Base-by-base conservation (phyloP, 805 yeast species). In the Metschnikowia noctiluminum region DNA sequence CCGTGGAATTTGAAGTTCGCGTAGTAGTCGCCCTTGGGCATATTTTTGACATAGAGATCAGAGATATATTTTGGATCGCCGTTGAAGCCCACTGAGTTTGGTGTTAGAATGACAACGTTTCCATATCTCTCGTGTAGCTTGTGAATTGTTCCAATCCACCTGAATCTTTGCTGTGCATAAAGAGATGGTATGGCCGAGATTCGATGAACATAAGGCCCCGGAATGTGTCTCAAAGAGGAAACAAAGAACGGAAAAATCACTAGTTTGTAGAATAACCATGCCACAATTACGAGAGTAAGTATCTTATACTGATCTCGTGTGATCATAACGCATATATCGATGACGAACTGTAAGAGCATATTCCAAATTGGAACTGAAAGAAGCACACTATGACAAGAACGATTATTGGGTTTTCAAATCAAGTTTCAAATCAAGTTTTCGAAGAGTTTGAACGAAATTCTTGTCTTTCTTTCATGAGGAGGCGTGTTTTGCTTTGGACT, bases 51-150 rank as follows among this genome's bases (percentile, higher is more conserved):
- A 61, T 85, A 85, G 26, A 85, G 74, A 31, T 80, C 81, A 53
- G 75, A 77, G 38, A 82, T 53, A 51, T 69, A 77, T 40, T 71
- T 72, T 3, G 72, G 59, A 46, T 82, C 80, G 1, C 72, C 76
- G 39, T 78, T 70, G 37, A 84, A 74, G 43, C 85, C 80, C n/a
- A 85, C 68, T 53, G 83, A 89, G 27, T 66, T 63, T 1, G 90
- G 89, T 0, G 81, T 73, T 12, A 85, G 62, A 16, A 85, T 68
- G 6, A 85, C 81, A 4, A 84, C 78, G 9, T 84, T 76, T 1
- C 90, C 91, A 55, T 82, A 82, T 50, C 68, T 62, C 40, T 59
- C 40, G 57, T 85, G 91, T 50, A 84, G 64, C 3, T 61, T 38
- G 49, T 81, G 77, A 2, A 84, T 76, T 8, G 49, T 52, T 15